A percentile compares a stretch with the other conserved stretches of the same genome.
phyloP scores from a whole-genome alignment of 164 flowering plant genomes.

The Stephania yunnanensis region DNA sequence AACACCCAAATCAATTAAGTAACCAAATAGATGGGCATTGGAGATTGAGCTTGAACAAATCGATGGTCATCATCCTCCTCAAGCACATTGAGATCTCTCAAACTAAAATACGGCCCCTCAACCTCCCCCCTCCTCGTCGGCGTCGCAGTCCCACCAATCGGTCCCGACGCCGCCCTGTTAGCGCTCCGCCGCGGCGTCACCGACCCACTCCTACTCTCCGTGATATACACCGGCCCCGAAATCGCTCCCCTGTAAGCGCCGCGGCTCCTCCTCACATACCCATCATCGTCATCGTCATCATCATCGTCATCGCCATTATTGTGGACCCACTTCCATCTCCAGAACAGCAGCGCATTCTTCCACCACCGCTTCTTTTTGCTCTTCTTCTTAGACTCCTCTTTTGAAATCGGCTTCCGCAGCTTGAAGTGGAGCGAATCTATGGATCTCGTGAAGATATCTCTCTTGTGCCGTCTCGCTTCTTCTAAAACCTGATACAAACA shows the following conservation, averaged over 20 bases:
- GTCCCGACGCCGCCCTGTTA: constrained; percentile 62
- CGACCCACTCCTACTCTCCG: constrained; percentile 59
- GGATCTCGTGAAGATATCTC: constrained; percentile 36
- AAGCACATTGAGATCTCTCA: constrained; percentile 63
- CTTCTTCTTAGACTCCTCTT: constrained; percentile 39
- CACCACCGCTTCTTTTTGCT: constrained; percentile 69
- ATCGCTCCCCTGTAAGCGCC: constrained; percentile 30
- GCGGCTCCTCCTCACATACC: constrained; percentile 21
- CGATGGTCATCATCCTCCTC: constrained; percentile 43
- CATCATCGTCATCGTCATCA: constrained; percentile 17
- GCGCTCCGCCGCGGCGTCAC: constrained; percentile 39
- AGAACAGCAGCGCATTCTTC: constrained; percentile 59
- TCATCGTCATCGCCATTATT: neutral
- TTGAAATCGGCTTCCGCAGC: constrained; percentile 75
- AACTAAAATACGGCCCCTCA: constrained; percentile 59
- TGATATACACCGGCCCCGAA: constrained; percentile 67
- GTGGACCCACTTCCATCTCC: constrained; percentile 44
- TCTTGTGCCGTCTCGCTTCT: constrained; percentile 68
- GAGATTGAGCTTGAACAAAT: constrained; percentile 12
- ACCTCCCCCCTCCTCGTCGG: constrained; percentile 37
- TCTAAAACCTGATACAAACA: constrained; percentile 43
- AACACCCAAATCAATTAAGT: constrained; percentile 30
- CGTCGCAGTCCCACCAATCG: constrained; percentile 46
- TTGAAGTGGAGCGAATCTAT: constrained; percentile 62
- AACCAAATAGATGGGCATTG: constrained; percentile 79